These are phyloP conservation scores for Penstemon davidsonii DNA, from an alignment of 257 asterid genomes.

Conservation along the genomic window DNA sequence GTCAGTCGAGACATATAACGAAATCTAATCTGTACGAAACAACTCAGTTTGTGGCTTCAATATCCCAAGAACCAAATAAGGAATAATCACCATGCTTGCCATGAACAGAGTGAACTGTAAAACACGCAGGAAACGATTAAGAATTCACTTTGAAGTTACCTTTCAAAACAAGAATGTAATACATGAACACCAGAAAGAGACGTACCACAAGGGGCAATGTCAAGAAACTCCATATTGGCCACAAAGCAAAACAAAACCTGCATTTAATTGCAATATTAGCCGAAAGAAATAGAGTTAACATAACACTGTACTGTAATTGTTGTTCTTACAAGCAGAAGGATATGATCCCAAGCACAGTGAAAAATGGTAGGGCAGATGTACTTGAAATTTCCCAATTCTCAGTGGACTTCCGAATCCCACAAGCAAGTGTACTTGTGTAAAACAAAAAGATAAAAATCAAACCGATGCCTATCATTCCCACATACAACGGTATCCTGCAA, in stretches of 20 bases:
- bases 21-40: slow-evolving; percentile 52
- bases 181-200: background rate
- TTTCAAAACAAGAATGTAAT: background rate
- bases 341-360: slow-evolving; percentile 47
- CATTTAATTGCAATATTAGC: slow-evolving; percentile 18
- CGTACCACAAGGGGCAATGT: slow-evolving; percentile 62
- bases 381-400: slow-evolving; percentile 62
- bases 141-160: background rate
- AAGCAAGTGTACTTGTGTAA: slow-evolving; percentile 46
- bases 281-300: background rate
- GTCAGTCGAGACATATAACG: slow-evolving; percentile 10
- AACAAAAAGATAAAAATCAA: slow-evolving; percentile 48
- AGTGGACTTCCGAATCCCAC: slow-evolving; percentile 44
- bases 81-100: slow-evolving; percentile 60
- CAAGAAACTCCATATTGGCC: slow-evolving; percentile 70
- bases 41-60: slow-evolving; percentile 45
- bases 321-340: slow-evolving; percentile 60
- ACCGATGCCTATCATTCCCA: slow-evolving; percentile 55
- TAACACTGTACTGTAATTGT: background rate
- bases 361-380: slow-evolving; percentile 51
- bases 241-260: slow-evolving; percentile 58
- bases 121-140: slow-evolving; percentile 13
- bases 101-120: slow-evolving; percentile 68
- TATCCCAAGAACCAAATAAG: slow-evolving; percentile 47
- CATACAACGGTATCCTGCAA: slow-evolving; percentile 54